These are phyloP conservation scores for Neoconidiobolus thromboides DNA, from an alignment of 371 early-diverging fungal genomes.

Conservation along the genomic window DNA sequence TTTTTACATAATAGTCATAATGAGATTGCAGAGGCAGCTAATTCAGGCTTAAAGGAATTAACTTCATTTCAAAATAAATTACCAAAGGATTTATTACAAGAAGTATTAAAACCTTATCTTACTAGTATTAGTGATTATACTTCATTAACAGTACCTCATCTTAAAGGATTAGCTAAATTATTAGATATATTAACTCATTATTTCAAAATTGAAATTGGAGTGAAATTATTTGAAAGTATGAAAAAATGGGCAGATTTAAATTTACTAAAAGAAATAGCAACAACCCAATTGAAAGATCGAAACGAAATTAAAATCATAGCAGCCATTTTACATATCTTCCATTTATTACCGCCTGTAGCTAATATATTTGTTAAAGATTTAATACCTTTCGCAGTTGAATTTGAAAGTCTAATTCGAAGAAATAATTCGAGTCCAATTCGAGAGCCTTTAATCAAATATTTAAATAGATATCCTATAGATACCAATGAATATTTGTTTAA, in stretches of 20 bases:
- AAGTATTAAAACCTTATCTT: slow-evolving; percentile 86
- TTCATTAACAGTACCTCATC: slow-evolving; percentile 69
- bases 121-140: slow-evolving; percentile 87
- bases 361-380: slow-evolving; percentile 80
- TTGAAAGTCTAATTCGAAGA: slow-evolving; percentile 67
- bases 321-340: slow-evolving; percentile 83
- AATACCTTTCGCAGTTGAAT: slow-evolving; percentile 57
- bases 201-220: slow-evolving; percentile 96
- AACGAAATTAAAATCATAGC: slow-evolving; percentile 85
- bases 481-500: slow-evolving; percentile 71
- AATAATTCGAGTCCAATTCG: slow-evolving; percentile 84
- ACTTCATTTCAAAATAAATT: slow-evolving; percentile 69
- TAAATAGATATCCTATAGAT: slow-evolving; percentile 73
- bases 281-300: slow-evolving; percentile 62
- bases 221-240: slow-evolving; percentile 90
- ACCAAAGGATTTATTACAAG: slow-evolving; percentile 91
- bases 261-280: slow-evolving; percentile 58
- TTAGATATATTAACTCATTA: slow-evolving; percentile 86
- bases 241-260: slow-evolving; percentile 79
- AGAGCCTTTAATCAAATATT: slow-evolving; percentile 65
- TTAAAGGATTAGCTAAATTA: slow-evolving; percentile 86
- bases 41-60: slow-evolving; percentile 81
- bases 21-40: slow-evolving; percentile 88
- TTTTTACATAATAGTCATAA: slow-evolving; percentile 77
- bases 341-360: slow-evolving; percentile 78